Evolutionary conservation across 306 rosid genomes (phyloP), one percentile per base, ranked within the genome.

Genomic region (Begonia masoniana): DNA sequence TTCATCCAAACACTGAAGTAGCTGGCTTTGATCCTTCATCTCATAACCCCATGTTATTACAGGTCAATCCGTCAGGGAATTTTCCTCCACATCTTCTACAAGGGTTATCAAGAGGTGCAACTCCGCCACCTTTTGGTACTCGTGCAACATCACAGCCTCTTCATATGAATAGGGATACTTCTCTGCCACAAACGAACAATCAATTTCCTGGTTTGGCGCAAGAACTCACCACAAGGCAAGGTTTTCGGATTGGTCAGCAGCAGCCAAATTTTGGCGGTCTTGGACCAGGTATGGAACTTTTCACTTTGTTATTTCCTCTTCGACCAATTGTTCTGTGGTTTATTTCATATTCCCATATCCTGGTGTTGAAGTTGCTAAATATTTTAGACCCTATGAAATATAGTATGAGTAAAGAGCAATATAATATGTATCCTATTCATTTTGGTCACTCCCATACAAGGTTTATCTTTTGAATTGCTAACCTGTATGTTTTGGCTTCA

Each of bases 1-100:
- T 67, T 66, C 96, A 83, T 59, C 62, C 78, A 1, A 65, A 69
- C 58, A 17, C 63, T 50, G 87, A 75, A 50, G 56, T 54, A 47
- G 21, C 86, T 56, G 94, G 92, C 58, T 74, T 78, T 58, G 94
- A 79, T 69, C 67, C 78, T 59, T 78, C 80, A 11, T 65, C 71
- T 58, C 88, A 76, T 63, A 91, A 79, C 62, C 78, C 96, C 47
- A 55, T 81, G 78, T 57, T 81, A 66, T 93, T 79, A 58, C 99
- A 79, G 73, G 77, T 83, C 78, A 92, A 79, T 17, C 62, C 73
- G 74, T 68, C 72, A 36, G 83, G 84, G 19, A 83, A 70, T 67
- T 74, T 79, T 54, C 83, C 80, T 52, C 82, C 39, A 68, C 82
- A 83, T 68, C 21, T 76, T 43, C 62, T 76, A 26, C 88, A 80